Evolutionary conservation across 345 rosid genomes (phyloP).

Genomic region (Conringia planisiliqua): DNA sequence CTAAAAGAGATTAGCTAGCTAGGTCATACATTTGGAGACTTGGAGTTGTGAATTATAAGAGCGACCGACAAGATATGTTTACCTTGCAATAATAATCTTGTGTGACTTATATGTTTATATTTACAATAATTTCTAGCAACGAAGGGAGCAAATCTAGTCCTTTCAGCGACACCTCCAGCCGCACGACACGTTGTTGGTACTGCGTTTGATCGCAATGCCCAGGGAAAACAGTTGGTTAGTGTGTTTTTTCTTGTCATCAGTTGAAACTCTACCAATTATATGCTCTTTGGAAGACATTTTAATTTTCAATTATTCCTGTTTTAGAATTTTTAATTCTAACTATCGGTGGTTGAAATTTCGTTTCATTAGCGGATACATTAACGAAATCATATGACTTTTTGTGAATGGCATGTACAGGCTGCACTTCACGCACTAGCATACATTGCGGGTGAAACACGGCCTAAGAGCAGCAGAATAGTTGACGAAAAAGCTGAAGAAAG

Average conservation of each 20-base stretch:
- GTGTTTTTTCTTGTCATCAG: neutral
- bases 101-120: neutral
- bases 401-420: conserved; percentile 50
- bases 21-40: neutral
- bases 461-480: conserved; percentile 46
- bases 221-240: conserved; percentile 83
- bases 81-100: neutral
- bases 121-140: conserved; percentile 41
- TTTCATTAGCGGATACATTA: neutral
- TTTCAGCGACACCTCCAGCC: conserved; percentile 54
- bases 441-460: conserved; percentile 65
- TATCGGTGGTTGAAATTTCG: neutral
- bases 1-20: neutral
- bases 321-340: neutral
- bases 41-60: neutral
- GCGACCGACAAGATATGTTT: neutral
- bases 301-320: neutral
- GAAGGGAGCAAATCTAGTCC: conserved; percentile 67
- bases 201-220: conserved; percentile 78
- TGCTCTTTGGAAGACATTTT: neutral
- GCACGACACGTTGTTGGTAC: conserved; percentile 65
- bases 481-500: conserved; percentile 69
- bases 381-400: neutral
- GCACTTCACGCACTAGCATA: conserved; percentile 79
- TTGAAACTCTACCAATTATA: neutral